A percentile compares a stretch with the other conserved stretches of the same genome.
Evolutionary conservation across 352 stramenopile genomes (phyloP).

Genomic region (Saprolegnia diclina): DNA sequence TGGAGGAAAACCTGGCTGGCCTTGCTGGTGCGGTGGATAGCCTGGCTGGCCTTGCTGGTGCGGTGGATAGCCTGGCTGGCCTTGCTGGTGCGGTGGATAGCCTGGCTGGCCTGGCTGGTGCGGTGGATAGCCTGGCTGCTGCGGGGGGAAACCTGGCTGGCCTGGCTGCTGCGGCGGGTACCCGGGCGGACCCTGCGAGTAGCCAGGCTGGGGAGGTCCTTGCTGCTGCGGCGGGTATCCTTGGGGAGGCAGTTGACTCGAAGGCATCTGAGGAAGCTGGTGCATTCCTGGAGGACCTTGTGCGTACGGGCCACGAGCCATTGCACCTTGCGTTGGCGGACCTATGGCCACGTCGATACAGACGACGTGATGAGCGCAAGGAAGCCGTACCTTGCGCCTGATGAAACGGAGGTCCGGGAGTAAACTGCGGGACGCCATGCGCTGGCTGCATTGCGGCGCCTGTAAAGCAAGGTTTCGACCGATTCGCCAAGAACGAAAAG

Average conservation of each 20-base stretch:
- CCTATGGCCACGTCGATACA: neutral
- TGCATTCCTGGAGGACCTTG: neutral
- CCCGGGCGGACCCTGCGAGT: neutral
- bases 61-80: neutral
- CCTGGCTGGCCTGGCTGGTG: neutral
- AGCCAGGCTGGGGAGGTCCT: neutral
- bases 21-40: neutral
- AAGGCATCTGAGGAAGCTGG: neutral
- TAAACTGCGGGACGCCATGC: neutral
- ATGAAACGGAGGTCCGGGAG: conserved; percentile 4
- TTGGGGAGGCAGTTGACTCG: neutral
- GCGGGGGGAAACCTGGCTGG: neutral
- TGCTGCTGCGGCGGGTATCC: neutral
- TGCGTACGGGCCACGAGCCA: neutral
- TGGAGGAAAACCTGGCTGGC: neutral
- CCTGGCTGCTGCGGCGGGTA: neutral
- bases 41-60: neutral
- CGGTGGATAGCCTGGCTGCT: neutral
- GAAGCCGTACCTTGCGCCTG: neutral
- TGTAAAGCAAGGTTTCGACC: neutral
- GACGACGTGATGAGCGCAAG: neutral
- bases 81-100: neutral
- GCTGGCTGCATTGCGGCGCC: neutral
- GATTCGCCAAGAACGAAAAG: no score
- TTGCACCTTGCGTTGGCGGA: neutral